Percentiles rank a stretch among this genome's conserved stretches.
Evolutionary conservation across 2,329 filamentous ascomycete genomes (phyloP).

Genomic region (Colletotrichum simmondsii): DNA sequence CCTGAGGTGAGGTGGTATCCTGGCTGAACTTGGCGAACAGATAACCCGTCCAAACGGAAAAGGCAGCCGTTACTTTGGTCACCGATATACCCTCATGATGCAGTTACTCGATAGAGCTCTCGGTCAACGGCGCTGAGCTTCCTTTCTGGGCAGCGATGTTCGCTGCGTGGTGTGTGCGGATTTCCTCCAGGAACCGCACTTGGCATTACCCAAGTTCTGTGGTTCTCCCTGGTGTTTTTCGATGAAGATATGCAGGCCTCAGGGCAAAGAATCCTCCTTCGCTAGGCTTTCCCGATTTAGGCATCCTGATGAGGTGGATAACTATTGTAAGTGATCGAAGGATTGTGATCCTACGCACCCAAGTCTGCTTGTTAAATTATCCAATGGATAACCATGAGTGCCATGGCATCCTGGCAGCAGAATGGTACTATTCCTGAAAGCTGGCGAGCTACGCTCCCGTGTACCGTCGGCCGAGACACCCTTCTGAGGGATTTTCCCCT

Average conservation of each 20-base stretch:
- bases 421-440: not conserved
- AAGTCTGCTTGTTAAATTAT: not conserved
- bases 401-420: not conserved
- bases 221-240: not conserved
- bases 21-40: not conserved
- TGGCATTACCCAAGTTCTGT: not conserved
- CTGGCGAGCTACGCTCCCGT: not conserved
- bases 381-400: not conserved
- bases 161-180: not conserved
- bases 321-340: not conserved
- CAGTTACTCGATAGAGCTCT: not conserved
- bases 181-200: not conserved
- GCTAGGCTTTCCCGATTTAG: not conserved
- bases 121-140: not conserved
- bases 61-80: not conserved
- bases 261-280: not conserved
- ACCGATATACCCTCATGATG: not conserved
- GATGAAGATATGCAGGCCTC: not conserved
- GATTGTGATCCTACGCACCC: not conserved
- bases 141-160: not conserved
- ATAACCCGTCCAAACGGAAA: not conserved
- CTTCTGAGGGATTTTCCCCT: conserved; percentile 11
- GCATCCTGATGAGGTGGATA: not conserved
- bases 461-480: conserved; percentile 7
- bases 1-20: not conserved